Percentiles rank a stretch among this genome's conserved stretches.
phyloP scores from a whole-genome alignment of 148 eudicot genomes.

The Arctostaphylos glauca region DNA sequence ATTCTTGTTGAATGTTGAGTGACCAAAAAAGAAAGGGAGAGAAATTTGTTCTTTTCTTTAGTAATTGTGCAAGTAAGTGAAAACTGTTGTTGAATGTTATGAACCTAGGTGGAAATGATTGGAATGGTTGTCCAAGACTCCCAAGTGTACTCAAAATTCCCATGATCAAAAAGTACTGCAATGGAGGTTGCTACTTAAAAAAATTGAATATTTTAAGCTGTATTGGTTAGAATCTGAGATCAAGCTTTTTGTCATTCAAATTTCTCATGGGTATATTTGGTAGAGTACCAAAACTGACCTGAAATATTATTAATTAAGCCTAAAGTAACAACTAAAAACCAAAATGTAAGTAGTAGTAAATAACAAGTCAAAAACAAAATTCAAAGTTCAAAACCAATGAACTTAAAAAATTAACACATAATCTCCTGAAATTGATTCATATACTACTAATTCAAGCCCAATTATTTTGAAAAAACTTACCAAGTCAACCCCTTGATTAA shows the following conservation, averaged over 20 bases:
- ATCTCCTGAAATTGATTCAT: no score
- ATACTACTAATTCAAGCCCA: no score
- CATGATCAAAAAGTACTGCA: neutral
- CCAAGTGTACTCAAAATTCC: neutral
- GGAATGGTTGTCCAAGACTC: conserved; percentile 25
- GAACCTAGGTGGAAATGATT: neutral
- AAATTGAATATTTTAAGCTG: neutral
- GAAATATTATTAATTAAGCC: neutral
- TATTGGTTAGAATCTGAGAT: neutral
- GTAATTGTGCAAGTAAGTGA: neutral
- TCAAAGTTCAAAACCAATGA: no score
- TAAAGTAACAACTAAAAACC: no score
- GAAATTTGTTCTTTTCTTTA: neutral
- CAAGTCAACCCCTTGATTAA: no score
- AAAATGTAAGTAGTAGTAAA: no score
- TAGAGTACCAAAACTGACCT: neutral
- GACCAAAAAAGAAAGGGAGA: neutral
- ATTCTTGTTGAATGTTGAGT: neutral
- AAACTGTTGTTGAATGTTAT: neutral
- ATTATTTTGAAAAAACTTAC: no score
- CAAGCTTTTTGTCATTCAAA: neutral
- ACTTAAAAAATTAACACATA: no score
- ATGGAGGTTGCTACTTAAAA: neutral
- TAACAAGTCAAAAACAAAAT: no score
- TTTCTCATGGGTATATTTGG: neutral